phyloP scores from a whole-genome alignment of 73 alveolate genomes.

The Effrenium voratum region DNA sequence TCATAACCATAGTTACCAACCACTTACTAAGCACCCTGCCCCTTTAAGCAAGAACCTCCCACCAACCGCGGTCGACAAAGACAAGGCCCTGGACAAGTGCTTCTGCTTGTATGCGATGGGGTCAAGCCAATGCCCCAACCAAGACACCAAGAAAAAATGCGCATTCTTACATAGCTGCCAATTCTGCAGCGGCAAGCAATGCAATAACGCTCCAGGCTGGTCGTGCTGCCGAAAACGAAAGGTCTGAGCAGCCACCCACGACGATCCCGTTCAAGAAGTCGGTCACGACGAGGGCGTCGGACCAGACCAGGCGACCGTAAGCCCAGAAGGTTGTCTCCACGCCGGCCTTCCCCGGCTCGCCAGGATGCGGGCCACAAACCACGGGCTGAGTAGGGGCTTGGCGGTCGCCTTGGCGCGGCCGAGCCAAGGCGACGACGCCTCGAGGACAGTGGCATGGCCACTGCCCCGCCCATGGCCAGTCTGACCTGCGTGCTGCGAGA shows the following conservation, averaged over 20 bases:
- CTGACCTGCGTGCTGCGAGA: background rate
- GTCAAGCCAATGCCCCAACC: background rate
- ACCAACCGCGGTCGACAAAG: background rate
- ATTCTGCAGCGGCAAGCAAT: conserved; percentile 6
- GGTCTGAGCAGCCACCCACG: background rate
- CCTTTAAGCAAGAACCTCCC: too few species aligned
- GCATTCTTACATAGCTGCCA: background rate
- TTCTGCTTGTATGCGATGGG: conserved; percentile 9
- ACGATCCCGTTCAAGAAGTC: background rate
- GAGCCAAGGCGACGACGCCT: conserved; percentile 24
- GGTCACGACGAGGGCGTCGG: background rate
- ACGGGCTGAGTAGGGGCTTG: background rate
- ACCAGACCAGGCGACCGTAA: background rate
- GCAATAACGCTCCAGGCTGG: background rate
- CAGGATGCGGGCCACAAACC: background rate
- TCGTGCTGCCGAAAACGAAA: background rate
- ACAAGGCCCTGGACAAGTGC: background rate
- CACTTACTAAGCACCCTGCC: too few species aligned
- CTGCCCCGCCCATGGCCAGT: background rate
- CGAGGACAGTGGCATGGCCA: background rate
- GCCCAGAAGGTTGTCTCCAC: background rate
- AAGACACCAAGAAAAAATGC: background rate
- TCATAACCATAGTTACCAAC: too few species aligned
- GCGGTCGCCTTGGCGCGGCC: conserved; percentile 15
- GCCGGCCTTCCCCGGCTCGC: background rate